phyloP scores from a whole-genome alignment of 2,329 filamentous ascomycete species.

The Bipolaris bicolor region DNA sequence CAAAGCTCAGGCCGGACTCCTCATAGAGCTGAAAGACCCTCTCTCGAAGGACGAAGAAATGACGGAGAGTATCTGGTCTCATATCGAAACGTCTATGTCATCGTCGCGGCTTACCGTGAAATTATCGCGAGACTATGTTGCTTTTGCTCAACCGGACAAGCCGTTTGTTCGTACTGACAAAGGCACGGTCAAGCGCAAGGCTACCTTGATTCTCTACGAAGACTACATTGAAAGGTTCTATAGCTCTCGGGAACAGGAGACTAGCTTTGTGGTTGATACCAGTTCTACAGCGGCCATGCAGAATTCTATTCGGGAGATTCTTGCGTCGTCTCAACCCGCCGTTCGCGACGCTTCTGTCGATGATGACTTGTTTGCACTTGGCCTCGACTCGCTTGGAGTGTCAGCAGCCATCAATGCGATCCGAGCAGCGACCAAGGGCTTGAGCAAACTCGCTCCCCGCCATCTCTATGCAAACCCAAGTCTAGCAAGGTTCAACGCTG shows the following conservation, averaged over 20 bases:
- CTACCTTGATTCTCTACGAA: constrained; percentile 51
- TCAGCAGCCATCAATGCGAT: constrained; percentile 41
- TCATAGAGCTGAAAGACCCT: constrained; percentile 39
- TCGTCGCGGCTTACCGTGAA: constrained; percentile 48
- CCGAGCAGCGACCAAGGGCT: constrained; percentile 35
- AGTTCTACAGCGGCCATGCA: constrained; percentile 14
- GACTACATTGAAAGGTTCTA: constrained; percentile 58
- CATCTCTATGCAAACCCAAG: constrained; percentile 47
- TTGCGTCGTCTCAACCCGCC: constrained; percentile 16
- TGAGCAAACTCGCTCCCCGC: constrained; percentile 42
- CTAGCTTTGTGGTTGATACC: constrained; percentile 9
- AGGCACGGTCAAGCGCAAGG: constrained; percentile 52
- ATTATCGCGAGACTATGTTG: constrained; percentile 52
- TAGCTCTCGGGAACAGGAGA: constrained; percentile 6
- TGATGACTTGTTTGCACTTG: constrained; percentile 42
- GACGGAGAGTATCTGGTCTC: constrained; percentile 55
- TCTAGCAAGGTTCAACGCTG: constrained; percentile 31
- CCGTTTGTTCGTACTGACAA: constrained; percentile 57
- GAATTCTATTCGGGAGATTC: constrained; percentile 11
- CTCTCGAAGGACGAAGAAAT: constrained; percentile 27
- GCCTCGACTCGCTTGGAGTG: constrained; percentile 44
- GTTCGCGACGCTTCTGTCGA: constrained; percentile 22
- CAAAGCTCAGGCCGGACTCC: constrained; percentile 37
- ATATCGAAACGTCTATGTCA: constrained; percentile 53
- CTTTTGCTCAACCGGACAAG: constrained; percentile 52